These are phyloP conservation scores for Boletus eberwhitei DNA, from an alignment of 768 basidiomycete genomes.

Conservation along the genomic window DNA sequence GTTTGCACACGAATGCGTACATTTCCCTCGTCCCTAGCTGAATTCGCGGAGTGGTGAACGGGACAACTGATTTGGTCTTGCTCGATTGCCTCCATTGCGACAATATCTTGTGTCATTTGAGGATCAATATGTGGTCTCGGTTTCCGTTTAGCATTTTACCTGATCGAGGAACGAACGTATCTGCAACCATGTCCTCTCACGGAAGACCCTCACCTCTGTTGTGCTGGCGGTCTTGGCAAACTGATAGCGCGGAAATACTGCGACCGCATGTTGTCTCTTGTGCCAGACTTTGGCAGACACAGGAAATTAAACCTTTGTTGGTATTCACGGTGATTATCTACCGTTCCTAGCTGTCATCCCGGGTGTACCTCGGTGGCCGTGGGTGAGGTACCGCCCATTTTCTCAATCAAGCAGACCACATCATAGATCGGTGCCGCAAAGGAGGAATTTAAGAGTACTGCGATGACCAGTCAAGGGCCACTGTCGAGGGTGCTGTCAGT, in stretches of 20 bases:
- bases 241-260: background rate
- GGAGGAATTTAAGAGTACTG: background rate
- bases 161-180: background rate
- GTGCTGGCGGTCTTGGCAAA: background rate
- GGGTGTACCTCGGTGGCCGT: background rate
- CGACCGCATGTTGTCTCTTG: background rate
- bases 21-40: too few species aligned
- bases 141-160: background rate
- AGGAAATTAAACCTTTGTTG: conserved; percentile 4
- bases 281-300: background rate
- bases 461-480: conserved; percentile 2
- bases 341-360: conserved; percentile 6
- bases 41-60: conserved; percentile 20
- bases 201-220: background rate
- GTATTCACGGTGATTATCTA: background rate
- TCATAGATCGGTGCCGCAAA: conserved; percentile 5
- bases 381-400: background rate
- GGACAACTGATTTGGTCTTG: too few species aligned
- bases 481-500: conserved; percentile 9
- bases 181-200: background rate
- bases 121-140: background rate
- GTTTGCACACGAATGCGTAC: too few species aligned
- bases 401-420: background rate
- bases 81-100: conserved; percentile 9
- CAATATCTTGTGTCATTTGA: background rate